Evolutionary conservation across 1,139 yeast species (phyloP).

Genomic region (Debaryomyces fabryi): DNA sequence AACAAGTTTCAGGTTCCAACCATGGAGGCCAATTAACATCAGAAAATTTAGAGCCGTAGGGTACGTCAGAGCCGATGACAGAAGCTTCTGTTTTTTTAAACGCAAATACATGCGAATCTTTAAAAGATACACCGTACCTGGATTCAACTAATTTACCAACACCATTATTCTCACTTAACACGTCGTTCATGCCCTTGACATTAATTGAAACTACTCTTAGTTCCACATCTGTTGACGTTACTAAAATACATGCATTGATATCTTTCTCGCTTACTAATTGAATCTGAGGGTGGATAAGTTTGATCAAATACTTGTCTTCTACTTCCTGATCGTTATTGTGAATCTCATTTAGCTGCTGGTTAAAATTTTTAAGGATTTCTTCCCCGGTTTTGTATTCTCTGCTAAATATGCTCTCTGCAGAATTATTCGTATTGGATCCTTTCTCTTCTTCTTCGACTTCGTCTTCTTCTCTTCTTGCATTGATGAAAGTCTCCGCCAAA

Average conservation of each 20-base stretch:
- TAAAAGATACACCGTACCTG: constrained; percentile 67
- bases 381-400: constrained; percentile 27
- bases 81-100: constrained; percentile 46
- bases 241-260: constrained; percentile 42
- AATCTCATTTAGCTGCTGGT: constrained; percentile 32
- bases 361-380: constrained; percentile 38
- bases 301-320: constrained; percentile 42
- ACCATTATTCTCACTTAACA: constrained; percentile 39
- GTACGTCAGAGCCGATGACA: constrained; percentile 26
- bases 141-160: constrained; percentile 61
- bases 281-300: constrained; percentile 49
- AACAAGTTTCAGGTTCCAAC: constrained; percentile 74
- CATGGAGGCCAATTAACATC: constrained; percentile 76
- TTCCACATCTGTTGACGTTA: constrained; percentile 75
- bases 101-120: constrained; percentile 73
- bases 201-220: constrained; percentile 63
- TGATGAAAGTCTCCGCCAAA: constrained; percentile 49
- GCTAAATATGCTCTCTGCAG: constrained; percentile 12
- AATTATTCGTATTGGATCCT: constrained; percentile 13
- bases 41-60: constrained; percentile 25
- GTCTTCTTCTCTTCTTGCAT: constrained; percentile 21
- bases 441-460: constrained; percentile 16
- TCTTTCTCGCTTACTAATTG: constrained; percentile 40
- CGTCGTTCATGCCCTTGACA: constrained; percentile 48
- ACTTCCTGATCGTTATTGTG: constrained; percentile 34